Conservation (phyloP, 768 basidiomycete species). For the Hydnum rufescens region DNA sequence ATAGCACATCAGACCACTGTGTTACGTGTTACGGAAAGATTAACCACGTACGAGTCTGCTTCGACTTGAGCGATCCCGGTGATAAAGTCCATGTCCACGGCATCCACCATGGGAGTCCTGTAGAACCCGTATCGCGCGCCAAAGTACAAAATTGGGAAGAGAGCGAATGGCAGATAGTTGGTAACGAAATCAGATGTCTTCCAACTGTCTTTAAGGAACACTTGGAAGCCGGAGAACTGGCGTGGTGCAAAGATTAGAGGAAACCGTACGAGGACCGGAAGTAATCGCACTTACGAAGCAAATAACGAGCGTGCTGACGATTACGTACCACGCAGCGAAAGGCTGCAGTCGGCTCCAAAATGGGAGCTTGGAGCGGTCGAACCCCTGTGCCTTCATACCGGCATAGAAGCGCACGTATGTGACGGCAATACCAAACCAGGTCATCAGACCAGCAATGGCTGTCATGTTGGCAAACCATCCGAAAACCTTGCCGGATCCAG, state of each 20-base stretch:
- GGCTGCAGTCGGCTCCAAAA: constrained; percentile 42
- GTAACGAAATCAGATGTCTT: constrained; percentile 52
- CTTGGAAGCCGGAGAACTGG: constrained; percentile 28
- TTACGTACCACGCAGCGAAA: constrained; percentile 19
- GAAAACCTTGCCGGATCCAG: constrained; percentile 55
- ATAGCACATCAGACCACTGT: constrained; percentile 2
- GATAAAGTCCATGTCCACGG: constrained; percentile 72
- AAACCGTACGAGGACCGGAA: constrained; percentile 6
- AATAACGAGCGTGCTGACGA: constrained; percentile 17
- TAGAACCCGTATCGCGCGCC: constrained; percentile 32
- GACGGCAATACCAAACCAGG: constrained; percentile 61
- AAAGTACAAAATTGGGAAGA: constrained; percentile 61
- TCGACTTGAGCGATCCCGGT: constrained; percentile 49
- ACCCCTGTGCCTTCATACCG: constrained; percentile 67
- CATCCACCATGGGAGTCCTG: constrained; percentile 25
- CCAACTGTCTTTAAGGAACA: constrained; percentile 23
- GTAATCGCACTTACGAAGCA: constrained; percentile 12
- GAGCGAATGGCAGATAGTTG: constrained; percentile 45
- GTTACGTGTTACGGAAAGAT: too few species aligned
- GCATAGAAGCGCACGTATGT: constrained; percentile 69
- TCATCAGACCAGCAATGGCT: constrained; percentile 38
- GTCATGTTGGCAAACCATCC: constrained; percentile 50
- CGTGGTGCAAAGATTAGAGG: constrained; percentile 1
- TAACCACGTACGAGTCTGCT: constrained; percentile 33
- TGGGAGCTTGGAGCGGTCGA: constrained; percentile 49